Evolutionary conservation across 192 early-diverging fungal genomes (phyloP).

Genomic region (Podila epicladia): DNA sequence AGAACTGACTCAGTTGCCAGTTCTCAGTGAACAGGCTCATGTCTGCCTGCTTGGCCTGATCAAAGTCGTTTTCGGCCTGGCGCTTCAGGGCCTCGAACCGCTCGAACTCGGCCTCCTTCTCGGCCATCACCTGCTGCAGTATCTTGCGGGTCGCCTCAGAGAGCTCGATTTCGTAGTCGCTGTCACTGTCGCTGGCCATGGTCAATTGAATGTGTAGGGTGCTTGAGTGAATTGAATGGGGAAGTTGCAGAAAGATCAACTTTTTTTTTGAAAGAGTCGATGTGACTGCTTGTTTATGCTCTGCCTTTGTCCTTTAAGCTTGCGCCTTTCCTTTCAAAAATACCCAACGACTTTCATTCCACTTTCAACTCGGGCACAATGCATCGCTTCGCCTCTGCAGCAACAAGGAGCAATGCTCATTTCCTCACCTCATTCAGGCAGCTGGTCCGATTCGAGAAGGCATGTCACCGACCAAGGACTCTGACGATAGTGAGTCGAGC

Average conservation of each 20-base stretch:
- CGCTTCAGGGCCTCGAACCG: constrained; percentile 69
- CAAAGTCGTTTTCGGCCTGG: constrained; percentile 58
- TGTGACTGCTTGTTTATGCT: too few relatives aligned
- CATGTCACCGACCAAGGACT: background rate
- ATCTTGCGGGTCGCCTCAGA: constrained; percentile 61
- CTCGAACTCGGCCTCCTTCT: constrained; percentile 71
- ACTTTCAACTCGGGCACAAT: constrained; percentile 1
- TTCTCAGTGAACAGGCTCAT: constrained; percentile 82
- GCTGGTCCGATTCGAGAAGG: constrained; percentile 4
- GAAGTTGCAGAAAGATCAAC: background rate
- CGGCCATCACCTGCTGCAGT: constrained; percentile 71
- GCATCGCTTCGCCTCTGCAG: background rate
- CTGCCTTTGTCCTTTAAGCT: too few relatives aligned
- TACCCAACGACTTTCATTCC: background rate
- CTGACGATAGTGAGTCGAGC: background rate
- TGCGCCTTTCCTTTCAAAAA: too few relatives aligned
- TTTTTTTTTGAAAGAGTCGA: background rate
- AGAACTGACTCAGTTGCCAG: constrained; percentile 77
- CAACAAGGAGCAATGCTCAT: background rate
- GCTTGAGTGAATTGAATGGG: background rate
- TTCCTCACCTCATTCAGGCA: constrained; percentile 22
- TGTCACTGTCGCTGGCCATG: background rate
- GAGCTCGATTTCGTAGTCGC: constrained; percentile 49
- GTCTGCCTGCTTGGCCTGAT: constrained; percentile 25
- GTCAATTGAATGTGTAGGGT: background rate